phyloP scores from a whole-genome alignment of 176 grass and related monocot genomes.

The Carex parvula region DNA sequence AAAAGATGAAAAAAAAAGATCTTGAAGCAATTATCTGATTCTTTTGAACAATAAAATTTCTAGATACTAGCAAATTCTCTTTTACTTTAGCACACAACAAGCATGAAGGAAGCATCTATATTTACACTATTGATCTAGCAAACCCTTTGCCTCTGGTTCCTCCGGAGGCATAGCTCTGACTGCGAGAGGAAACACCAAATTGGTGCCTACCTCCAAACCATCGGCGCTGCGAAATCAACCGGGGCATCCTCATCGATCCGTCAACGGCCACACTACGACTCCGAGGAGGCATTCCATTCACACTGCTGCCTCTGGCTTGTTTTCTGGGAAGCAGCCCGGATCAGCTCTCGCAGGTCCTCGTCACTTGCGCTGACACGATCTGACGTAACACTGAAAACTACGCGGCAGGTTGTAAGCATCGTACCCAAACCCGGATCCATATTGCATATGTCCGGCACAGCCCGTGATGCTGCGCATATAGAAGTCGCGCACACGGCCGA shows the following conservation, averaged over 20 bases:
- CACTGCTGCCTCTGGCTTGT: background rate
- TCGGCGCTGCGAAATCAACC: constrained; percentile 10
- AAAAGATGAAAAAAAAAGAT: too few relatives aligned
- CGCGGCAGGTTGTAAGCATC: background rate
- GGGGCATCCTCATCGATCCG: constrained; percentile 39
- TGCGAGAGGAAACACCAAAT: constrained; percentile 34
- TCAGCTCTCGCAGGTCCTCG: constrained; percentile 31
- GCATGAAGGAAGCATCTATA: background rate
- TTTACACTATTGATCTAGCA: constrained; percentile 1
- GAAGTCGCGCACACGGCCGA: constrained; percentile 25
- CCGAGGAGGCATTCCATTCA: constrained; percentile 12
- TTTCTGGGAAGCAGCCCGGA: constrained; percentile 19
- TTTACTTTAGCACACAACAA: background rate
- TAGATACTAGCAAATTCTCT: too few relatives aligned
- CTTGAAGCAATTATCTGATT: too few relatives aligned
- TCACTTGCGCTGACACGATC: background rate
- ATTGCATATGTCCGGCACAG: constrained; percentile 27
- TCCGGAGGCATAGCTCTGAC: constrained; percentile 25
- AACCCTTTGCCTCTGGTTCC: background rate
- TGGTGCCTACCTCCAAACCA: constrained; percentile 5
- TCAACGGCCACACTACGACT: constrained; percentile 32
- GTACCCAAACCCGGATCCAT: background rate
- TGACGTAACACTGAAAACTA: constrained; percentile 28
- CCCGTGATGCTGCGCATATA: constrained; percentile 39
- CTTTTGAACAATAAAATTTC: background rate